Base-by-base conservation (phyloP, 345 rosid species). In the Aurinia saxatilis region DNA sequence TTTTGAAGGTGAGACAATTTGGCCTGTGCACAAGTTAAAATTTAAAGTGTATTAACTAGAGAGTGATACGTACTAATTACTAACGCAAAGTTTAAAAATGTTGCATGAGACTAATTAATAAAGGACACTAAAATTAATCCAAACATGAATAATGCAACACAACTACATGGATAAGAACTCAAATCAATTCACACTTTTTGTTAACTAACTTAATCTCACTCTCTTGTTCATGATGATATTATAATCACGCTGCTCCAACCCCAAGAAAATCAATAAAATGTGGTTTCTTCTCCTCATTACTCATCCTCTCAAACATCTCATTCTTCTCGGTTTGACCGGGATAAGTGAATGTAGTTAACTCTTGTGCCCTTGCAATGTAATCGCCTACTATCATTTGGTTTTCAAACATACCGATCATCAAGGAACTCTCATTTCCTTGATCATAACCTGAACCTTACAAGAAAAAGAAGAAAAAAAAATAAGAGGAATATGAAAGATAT, bases 211-310 rank as follows among this genome's bases (percentile, higher is more conserved):
- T 3, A 44, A 58, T 30, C n/a, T 27, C 7, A 57, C 46, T 41
- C 46, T 41, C 46, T n/a, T 42, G 49, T 50, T 71, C 13, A 46
- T 21, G 44, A 15, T 38, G 57, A 62, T 21, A 21, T n/a, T n/a
- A n/a, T n/a, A n/a, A n/a, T 72, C 66, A 65, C 3, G 27, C 54
- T 13, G 58, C 50, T 42, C 70, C 77, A 10, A 73, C 47, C 14
- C 77, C 77, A 68, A 73, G 77, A 63, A 73, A 73, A 67, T 73
- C 77, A 46, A 62, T 60, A 34, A 63, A 73, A 1, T 5, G 44
- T 67, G 69, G 73, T 44, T 67, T 52, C 31, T 73, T 57, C 50
- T 60, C 31, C 5, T 55, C 52, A 4, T 41, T n/a, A n/a, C n/a
- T 39, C 19, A 27, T 41, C 14, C 29, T 49, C 19, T 50, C 57